Evolutionary conservation across 2,329 filamentous ascomycete genomes (phyloP), one percentile per base, ranked within the genome.

Genomic region (Sporothrix brasiliensis): DNA sequence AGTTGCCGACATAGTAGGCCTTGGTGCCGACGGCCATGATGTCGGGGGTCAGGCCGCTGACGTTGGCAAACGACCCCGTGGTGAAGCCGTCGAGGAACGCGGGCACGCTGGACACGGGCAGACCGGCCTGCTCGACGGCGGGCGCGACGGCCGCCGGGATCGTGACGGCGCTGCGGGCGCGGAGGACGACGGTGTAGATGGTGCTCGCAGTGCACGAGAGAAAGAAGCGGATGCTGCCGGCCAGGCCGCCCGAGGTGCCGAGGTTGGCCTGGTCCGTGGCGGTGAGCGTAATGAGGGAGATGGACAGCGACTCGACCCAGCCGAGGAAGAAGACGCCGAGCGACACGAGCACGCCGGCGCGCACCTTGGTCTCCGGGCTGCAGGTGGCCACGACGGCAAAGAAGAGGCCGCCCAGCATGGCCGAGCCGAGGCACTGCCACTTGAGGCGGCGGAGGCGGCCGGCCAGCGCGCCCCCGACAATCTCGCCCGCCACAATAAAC

Each of bases 121-220:
- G 75, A 11, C 81, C 81, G 13, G 80, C 80, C n/a, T 74, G 74
- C n/a, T 79, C 72, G 0, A 79, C 76, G 6, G 79, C 79, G 2
- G 76, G 73, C 1, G 77, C 75, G 0, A 81, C 78, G 16, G 76
- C 73, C 14, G 71, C 74, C 1, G 77, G 74, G 67, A 80, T 75
- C n/a, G 76, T 78, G 10, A 74, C 52, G 0, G 74, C 70, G 30
- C 79, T 74, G 27, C 79, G 77, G 69, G 79, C 79, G 50, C 72
- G 77, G 24, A 81, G 75, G 13, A 79, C 76, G 16, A 77, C 77
- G 11, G 74, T 76, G 73, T 80, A 81, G 21, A 81, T 74, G 1
- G 79, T 78, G 19, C 76, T 73, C 4, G 77, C 77, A 47, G 81
- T 77, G 65, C 74, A 75, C 49, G 75, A 77, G 67, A 79, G 78